A percentile compares a stretch with the other conserved stretches of the same genome.
Evolutionary conservation across 1,139 yeast genomes (phyloP).

Genomic region (Yarrowia galli): DNA sequence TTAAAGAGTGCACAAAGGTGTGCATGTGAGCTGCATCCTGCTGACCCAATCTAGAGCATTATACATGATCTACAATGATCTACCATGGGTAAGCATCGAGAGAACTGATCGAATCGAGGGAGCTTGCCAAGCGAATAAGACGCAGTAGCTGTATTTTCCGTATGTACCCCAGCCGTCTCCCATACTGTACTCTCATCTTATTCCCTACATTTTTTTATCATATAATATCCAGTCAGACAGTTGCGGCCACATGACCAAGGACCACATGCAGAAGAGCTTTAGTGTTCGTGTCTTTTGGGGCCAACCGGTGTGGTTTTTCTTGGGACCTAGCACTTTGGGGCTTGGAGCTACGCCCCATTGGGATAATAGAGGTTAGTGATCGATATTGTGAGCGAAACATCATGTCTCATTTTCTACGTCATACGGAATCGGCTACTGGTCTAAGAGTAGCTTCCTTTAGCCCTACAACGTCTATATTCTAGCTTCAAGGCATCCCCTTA

Average conservation of each 20-base stretch:
- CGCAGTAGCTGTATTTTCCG: too few species aligned
- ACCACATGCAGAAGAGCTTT: conserved; percentile 10
- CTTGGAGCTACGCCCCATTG: conserved; percentile 9
- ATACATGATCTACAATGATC: conserved; percentile 14
- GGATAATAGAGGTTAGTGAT: neutral
- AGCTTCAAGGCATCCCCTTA: conserved; percentile 16
- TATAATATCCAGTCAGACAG: conserved; percentile 4
- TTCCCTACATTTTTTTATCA: neutral
- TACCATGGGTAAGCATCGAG: neutral
- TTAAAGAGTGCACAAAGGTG: conserved; percentile 24
- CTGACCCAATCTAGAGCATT: conserved; percentile 20
- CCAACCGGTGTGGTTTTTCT: neutral
- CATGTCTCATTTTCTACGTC: too few species aligned
- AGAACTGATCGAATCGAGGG: neutral
- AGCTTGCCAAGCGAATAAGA: neutral
- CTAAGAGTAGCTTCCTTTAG: neutral
- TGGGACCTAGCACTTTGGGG: neutral
- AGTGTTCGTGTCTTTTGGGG: conserved; percentile 2
- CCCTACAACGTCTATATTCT: neutral
- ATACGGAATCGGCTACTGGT: neutral
- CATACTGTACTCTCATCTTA: neutral
- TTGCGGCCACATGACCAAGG: conserved; percentile 23
- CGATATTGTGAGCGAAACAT: too few species aligned
- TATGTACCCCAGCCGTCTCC: too few species aligned
- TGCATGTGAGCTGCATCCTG: conserved; percentile 27